Evolutionary conservation across 768 basidiomycete species (phyloP), one percentile per base, ranked within the genome.

Genomic region (Boletales sp.): DNA sequence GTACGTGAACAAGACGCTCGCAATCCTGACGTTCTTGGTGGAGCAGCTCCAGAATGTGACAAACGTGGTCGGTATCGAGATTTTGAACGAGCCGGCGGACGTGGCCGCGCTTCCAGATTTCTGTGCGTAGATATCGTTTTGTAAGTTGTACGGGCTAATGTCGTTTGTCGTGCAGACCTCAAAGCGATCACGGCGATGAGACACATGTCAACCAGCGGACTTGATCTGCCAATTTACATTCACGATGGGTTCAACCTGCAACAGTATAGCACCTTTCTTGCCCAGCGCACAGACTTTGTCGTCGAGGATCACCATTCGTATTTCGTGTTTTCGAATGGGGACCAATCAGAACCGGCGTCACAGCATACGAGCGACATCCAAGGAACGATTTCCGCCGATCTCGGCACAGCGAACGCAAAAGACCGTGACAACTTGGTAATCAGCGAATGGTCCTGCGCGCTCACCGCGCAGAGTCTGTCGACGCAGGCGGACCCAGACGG

Each of bases 261-360:
- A 12, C 49, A 62, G 28, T 61, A 61, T 30, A 53, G 73, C 37
- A 55, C 67, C 18, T 86, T 70, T 55, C 69, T 83, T 5, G 72
- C 76, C 3, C 64, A 69, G 33, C 69, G 81, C 48, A 57, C 64
- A 1, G 83, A 86, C 55, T 90, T 87, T 51, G 74, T 86, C 19
- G 79, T 89, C 6, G 73, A 84, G 52, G 87, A 91, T 51, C 82
- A 87, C 60, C 88, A 90, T 57, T 81, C 83, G 37, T 82, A 88
- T 72, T 80, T 84, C 56, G 80, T 87, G 54, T 87, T 82, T 55
- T 80, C 83, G 0, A 65, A 76, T 2, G 58, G 70, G 2, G 86
- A 89, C 56, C 65, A 70, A 17, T 58, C 57, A 14, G 71, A 70
- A 65, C 76, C 62, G 40, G 86, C 68, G 9, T 66, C 62, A 48